A percentile compares a stretch with the other conserved stretches of the same genome.
These are phyloP conservation scores for Aspergillus sp. DNA, from an alignment of 2,329 filamentous ascomycete genomes.

Conservation along the genomic window DNA sequence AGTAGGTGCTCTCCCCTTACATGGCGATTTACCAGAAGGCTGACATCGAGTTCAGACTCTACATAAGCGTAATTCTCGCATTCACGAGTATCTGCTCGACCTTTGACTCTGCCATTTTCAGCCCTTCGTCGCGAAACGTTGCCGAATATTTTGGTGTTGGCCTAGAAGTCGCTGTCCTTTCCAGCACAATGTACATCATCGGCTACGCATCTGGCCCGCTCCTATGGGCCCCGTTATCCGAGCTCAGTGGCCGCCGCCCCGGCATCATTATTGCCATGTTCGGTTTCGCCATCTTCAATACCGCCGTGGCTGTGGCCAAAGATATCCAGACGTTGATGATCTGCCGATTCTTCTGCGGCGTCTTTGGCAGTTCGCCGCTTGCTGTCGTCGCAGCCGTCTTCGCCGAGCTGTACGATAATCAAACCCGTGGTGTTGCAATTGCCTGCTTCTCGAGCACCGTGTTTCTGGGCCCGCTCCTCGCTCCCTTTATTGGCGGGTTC, in stretches of 20 bases:
- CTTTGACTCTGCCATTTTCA: slow-evolving; percentile 64
- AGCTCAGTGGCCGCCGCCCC: slow-evolving; percentile 61
- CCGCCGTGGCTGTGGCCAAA: slow-evolving; percentile 46
- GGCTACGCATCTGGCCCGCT: slow-evolving; percentile 61
- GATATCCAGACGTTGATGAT: slow-evolving; percentile 44
- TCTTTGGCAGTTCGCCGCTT: slow-evolving; percentile 48
- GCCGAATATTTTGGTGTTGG: slow-evolving; percentile 52
- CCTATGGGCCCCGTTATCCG: slow-evolving; percentile 54
- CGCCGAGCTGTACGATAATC: slow-evolving; percentile 55
- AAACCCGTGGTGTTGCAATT: slow-evolving; percentile 39
- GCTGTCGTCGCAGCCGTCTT: slow-evolving; percentile 47
- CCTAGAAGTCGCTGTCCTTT: slow-evolving; percentile 45
- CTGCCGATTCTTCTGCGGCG: slow-evolving; percentile 50
- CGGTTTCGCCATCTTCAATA: slow-evolving; percentile 49
- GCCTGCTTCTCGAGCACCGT: slow-evolving; percentile 57
- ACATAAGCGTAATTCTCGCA: not conserved
- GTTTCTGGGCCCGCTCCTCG: slow-evolving; percentile 58
- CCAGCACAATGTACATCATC: slow-evolving; percentile 52
- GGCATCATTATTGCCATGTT: slow-evolving; percentile 50
- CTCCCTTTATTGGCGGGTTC: slow-evolving; percentile 55
- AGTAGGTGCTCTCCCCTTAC: not conserved
- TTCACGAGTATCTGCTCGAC: not conserved
- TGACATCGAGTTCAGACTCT: slow-evolving; percentile 46
- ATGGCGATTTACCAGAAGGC: not conserved
- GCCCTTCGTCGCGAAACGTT: slow-evolving; percentile 62